phyloP scores from a whole-genome alignment of 2,329 filamentous ascomycete species.

The Setomelanomma holmii region DNA sequence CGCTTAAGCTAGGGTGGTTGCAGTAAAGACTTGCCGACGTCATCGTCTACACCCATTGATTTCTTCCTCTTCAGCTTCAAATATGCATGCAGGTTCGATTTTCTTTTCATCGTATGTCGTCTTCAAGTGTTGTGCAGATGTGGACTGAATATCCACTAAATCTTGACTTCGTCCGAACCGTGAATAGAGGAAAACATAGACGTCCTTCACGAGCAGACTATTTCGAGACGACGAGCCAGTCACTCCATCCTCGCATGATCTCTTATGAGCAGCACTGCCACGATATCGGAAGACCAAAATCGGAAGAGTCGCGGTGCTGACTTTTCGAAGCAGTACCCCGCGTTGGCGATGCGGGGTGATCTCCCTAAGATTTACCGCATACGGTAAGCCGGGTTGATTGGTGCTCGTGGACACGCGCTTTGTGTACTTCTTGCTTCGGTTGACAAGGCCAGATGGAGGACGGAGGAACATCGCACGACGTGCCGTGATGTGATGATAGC shows the following conservation, averaged over 20 bases:
- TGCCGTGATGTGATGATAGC: not conserved
- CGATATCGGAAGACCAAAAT: conserved; percentile 1
- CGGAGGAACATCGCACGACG: not conserved
- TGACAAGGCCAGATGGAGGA: not conserved
- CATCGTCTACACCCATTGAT: not conserved
- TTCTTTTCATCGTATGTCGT: too few species aligned
- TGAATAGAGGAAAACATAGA: too few species aligned
- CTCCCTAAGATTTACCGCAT: conserved; percentile 1
- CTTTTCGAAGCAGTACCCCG: conserved; percentile 1
- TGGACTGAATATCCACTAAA: too few species aligned
- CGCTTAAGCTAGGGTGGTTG: conserved; percentile 10
- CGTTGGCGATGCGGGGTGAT: conserved; percentile 5
- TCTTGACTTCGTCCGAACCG: too few species aligned
- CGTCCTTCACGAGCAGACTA: too few species aligned
- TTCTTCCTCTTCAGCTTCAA: too few species aligned
- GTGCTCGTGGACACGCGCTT: not conserved
- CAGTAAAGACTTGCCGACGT: conserved; percentile 11
- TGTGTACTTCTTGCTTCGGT: not conserved
- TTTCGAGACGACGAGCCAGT: not conserved
- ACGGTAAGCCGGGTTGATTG: not conserved
- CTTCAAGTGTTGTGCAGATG: too few species aligned
- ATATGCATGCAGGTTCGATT: too few species aligned
- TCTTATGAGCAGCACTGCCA: not conserved
- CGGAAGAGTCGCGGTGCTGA: not conserved
- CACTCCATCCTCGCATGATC: not conserved